Conservation (phyloP, 2,329 filamentous ascomycete genomes). For the Ceratocystis destructans region DNA sequence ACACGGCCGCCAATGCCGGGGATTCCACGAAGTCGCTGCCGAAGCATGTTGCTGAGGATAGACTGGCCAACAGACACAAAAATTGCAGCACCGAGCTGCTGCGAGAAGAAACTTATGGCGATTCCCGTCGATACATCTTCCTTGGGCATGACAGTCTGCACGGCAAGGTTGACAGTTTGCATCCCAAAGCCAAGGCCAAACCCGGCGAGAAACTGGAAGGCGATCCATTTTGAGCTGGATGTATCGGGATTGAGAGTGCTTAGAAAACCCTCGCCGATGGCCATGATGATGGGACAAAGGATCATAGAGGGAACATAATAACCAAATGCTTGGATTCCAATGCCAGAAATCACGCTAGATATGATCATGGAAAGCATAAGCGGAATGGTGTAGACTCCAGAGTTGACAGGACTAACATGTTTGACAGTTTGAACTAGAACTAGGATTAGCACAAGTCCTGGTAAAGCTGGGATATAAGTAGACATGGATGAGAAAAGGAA, state of each 20-base stretch:
- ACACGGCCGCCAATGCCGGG: slow-evolving; percentile 32
- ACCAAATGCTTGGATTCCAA: slow-evolving; percentile 38
- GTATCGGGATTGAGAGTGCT: slow-evolving; percentile 39
- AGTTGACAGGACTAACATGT: slow-evolving; percentile 37
- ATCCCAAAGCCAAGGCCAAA: slow-evolving; percentile 46
- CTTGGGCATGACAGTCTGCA: slow-evolving; percentile 39
- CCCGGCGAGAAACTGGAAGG: slow-evolving; percentile 44
- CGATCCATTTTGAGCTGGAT: slow-evolving; percentile 40
- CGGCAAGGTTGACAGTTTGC: slow-evolving; percentile 43
- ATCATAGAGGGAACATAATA: slow-evolving; percentile 49
- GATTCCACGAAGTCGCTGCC: slow-evolving; percentile 28
- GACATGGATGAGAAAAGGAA: neutral
- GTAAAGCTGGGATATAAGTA: slow-evolving; percentile 18
- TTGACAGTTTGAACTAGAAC: slow-evolving; percentile 41
- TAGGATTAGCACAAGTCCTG: slow-evolving; percentile 1
- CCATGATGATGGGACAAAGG: slow-evolving; percentile 35
- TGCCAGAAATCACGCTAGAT: slow-evolving; percentile 36
- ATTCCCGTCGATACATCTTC: slow-evolving; percentile 42
- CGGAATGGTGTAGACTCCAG: slow-evolving; percentile 44
- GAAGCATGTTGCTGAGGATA: slow-evolving; percentile 36
- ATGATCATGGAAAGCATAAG: slow-evolving; percentile 42
- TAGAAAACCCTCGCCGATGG: slow-evolving; percentile 42
- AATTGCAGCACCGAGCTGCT: slow-evolving; percentile 45
- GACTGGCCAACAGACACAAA: slow-evolving; percentile 45
- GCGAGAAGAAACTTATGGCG: slow-evolving; percentile 43